A percentile compares a stretch with the other conserved stretches of the same genome.
Conservation (phyloP, 2,329 filamentous ascomycete species). For the Neonectria neomacrospora region DNA sequence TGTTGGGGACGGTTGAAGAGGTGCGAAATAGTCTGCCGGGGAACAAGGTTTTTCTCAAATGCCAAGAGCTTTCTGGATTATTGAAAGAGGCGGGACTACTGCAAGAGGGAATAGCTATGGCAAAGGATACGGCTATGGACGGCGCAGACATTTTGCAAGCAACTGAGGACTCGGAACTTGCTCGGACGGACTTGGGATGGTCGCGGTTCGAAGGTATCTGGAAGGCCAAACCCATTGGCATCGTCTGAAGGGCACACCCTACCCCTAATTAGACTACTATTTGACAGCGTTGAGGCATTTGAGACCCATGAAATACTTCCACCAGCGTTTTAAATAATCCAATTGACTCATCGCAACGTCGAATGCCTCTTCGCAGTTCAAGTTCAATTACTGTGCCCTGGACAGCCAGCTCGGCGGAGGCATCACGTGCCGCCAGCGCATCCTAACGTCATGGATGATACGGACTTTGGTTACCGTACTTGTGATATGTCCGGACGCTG, state of each 20-base stretch:
- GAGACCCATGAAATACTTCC: constrained; percentile 28
- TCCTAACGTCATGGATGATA: constrained; percentile 41
- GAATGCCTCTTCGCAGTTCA: background rate
- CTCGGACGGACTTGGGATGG: constrained; percentile 54
- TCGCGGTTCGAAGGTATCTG: constrained; percentile 62
- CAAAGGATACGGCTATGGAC: constrained; percentile 25
- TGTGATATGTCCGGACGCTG: constrained; percentile 25
- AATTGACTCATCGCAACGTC: background rate
- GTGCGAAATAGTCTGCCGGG: constrained; percentile 55
- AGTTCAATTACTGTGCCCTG: background rate
- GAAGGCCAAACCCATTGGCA: constrained; percentile 68
- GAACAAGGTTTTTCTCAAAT: constrained; percentile 57
- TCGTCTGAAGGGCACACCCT: constrained; percentile 51
- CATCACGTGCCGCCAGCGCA: constrained; percentile 40
- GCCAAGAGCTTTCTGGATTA: constrained; percentile 56
- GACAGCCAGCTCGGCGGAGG: constrained; percentile 8
- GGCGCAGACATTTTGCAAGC: constrained; percentile 14
- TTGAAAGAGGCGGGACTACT: constrained; percentile 44
- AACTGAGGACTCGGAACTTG: constrained; percentile 36
- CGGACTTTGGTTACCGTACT: constrained; percentile 19
- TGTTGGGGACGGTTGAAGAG: constrained; percentile 53
- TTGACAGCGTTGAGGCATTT: background rate
- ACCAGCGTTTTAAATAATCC: background rate
- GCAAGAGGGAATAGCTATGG: background rate
- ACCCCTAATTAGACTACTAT: too few species aligned